Evolutionary conservation across 1,139 yeast genomes (phyloP).

Genomic region (Komagataea norvegica): DNA sequence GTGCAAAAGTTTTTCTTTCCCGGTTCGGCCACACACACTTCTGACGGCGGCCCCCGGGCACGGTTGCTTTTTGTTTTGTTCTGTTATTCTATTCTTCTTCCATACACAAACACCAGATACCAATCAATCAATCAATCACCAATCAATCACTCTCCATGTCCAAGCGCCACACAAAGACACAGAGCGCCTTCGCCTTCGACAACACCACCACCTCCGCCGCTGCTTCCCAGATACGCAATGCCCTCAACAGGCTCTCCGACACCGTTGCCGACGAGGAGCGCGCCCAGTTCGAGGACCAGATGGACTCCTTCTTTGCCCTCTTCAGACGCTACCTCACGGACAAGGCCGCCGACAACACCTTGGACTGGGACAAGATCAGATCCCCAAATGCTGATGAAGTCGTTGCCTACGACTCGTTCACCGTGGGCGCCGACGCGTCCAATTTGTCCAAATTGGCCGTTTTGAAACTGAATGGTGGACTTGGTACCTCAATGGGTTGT

Average conservation of each 20-base stretch:
- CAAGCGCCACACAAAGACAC: too few species aligned
- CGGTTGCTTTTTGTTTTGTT: not conserved
- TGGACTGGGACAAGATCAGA: conserved; percentile 94
- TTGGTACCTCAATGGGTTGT: conserved; percentile 99
- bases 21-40: too few species aligned
- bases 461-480: conserved; percentile 92
- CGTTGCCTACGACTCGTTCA: conserved; percentile 53
- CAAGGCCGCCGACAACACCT: conserved; percentile 77
- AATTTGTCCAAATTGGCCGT: conserved; percentile 87
- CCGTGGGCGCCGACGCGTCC: conserved; percentile 25
- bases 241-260: conserved; percentile 84
- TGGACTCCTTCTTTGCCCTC: conserved; percentile 91
- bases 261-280: conserved; percentile 58
- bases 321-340: conserved; percentile 90
- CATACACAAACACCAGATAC: too few species aligned
- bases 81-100: too few species aligned
- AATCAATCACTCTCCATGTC: not conserved
- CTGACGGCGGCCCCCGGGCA: too few species aligned
- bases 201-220: conserved; percentile 94
- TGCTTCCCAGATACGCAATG: conserved; percentile 97
- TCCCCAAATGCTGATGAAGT: conserved; percentile 89
- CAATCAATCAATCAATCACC: not conserved
- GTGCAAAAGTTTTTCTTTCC: too few species aligned
- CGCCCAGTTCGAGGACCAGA: conserved; percentile 73
- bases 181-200: conserved; percentile 80